phyloP scores from a whole-genome alignment of 2,329 filamentous ascomycete genomes.

The Ascochyta viciae-villosae region DNA sequence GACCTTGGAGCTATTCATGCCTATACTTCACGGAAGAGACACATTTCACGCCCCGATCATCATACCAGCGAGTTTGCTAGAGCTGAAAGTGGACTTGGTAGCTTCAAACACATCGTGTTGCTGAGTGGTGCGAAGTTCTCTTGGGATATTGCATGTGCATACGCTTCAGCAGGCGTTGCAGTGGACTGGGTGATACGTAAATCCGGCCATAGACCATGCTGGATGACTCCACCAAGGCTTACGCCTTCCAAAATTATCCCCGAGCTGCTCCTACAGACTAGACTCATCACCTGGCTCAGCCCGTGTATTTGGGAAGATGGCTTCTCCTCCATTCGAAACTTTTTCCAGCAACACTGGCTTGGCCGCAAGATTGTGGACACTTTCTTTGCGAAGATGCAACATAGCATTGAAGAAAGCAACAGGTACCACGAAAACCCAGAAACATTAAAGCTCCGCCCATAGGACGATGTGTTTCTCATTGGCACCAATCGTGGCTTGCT shows the following conservation, averaged over 20 bases:
- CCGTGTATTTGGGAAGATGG: conserved; percentile 77
- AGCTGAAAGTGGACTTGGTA: conserved; percentile 45
- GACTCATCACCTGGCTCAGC: conserved; percentile 75
- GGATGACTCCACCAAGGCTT: conserved; percentile 66
- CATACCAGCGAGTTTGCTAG: conserved; percentile 63
- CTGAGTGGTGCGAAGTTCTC: conserved; percentile 70
- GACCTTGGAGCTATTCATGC: conserved; percentile 65
- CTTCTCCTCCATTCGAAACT: conserved; percentile 60
- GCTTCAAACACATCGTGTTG: conserved; percentile 54
- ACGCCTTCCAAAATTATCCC: conserved; percentile 71
- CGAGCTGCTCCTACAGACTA: conserved; percentile 69
- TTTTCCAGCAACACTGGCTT: conserved; percentile 63
- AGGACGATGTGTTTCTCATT: conserved; percentile 58
- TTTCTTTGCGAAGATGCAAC: conserved; percentile 51
- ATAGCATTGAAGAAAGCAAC: conserved; percentile 32
- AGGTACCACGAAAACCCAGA: conserved; percentile 54
- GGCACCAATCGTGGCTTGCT: conserved; percentile 64
- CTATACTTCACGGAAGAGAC: conserved; percentile 58
- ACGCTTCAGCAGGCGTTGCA: conserved; percentile 58
- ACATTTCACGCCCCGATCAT: conserved; percentile 61
- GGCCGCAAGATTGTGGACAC: conserved; percentile 63
- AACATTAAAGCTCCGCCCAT: conserved; percentile 51
- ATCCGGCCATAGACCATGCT: conserved; percentile 64
- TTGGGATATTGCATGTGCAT: conserved; percentile 67
- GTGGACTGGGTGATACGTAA: conserved; percentile 66